A percentile compares a stretch with the other conserved stretches of the same genome.
Evolutionary conservation across 208 protist species (phyloP).

Genomic region (Leptomonas pyrrhocoris): DNA sequence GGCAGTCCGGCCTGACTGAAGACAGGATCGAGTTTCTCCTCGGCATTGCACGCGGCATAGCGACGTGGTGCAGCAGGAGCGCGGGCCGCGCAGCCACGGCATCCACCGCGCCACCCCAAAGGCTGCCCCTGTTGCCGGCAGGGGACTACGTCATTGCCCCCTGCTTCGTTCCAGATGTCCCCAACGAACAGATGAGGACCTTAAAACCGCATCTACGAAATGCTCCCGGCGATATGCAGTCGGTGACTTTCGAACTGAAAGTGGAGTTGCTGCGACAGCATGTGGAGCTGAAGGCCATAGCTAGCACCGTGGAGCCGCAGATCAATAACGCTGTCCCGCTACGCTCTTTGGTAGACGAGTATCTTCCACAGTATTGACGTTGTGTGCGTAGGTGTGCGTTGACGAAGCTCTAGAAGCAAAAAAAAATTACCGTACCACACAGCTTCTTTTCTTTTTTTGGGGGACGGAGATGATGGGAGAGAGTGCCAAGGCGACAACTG

Average conservation of each 20-base stretch:
- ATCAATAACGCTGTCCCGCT: conserved; percentile 22
- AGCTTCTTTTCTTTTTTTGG: not conserved
- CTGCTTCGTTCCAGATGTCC: conserved; percentile 17
- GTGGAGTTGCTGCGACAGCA: conserved; percentile 26
- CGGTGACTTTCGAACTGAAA: not conserved
- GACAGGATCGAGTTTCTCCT: conserved; percentile 13
- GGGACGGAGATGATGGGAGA: no score
- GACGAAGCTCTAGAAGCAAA: not conserved
- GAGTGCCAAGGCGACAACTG: no score
- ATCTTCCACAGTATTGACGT: not conserved
- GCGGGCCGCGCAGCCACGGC: not conserved
- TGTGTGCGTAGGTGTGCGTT: no score
- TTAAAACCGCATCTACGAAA: not conserved
- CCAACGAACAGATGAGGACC: not conserved
- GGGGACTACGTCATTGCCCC: conserved; percentile 79
- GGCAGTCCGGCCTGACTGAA: not conserved
- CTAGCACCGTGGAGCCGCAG: conserved; percentile 59
- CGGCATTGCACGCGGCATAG: conserved; percentile 16
- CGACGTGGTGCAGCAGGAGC: conserved; percentile 9
- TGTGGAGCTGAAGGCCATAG: conserved; percentile 50
- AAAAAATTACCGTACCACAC: no score
- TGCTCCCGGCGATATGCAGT: no score
- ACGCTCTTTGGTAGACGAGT: conserved; percentile 47
- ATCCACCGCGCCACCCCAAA: conserved; percentile 9
- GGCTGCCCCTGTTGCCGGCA: conserved; percentile 50